A percentile compares a stretch with the other conserved stretches of the same genome.
These are phyloP conservation scores for Pseudogymnoascus sp. DNA, from an alignment of 2,329 filamentous ascomycete species.

Conservation along the genomic window DNA sequence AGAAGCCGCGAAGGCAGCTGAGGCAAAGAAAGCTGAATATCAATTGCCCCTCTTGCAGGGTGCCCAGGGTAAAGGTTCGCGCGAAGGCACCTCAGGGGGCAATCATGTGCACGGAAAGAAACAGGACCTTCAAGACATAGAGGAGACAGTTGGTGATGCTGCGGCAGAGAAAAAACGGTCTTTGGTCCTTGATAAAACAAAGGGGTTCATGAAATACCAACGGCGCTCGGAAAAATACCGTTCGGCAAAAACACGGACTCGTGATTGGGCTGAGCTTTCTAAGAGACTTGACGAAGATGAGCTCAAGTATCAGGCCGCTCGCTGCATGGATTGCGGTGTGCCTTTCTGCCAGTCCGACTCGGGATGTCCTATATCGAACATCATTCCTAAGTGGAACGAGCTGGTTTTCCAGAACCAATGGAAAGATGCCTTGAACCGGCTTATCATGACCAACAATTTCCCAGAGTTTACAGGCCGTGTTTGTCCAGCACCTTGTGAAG, in stretches of 20 bases:
- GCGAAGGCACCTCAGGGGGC: conserved; percentile 43
- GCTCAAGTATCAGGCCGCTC: conserved; percentile 91
- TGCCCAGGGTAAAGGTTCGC: conserved; percentile 41
- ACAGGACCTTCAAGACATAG: conserved; percentile 67
- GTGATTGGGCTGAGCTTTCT: conserved; percentile 90
- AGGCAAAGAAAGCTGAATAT: conserved; percentile 78
- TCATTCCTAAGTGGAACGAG: conserved; percentile 96
- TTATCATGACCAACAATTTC: conserved; percentile 98
- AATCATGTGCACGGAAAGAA: conserved; percentile 60
- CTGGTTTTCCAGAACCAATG: conserved; percentile 70
- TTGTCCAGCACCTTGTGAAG: conserved; percentile 92
- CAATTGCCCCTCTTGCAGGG: conserved; percentile 70
- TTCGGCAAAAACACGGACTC: conserved; percentile 70
- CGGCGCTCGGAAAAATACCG: conserved; percentile 92
- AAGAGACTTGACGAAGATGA: conserved; percentile 85
- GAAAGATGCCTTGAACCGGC: conserved; percentile 82
- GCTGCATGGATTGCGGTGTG: conserved; percentile 98
- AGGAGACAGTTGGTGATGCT: conserved; percentile 80
- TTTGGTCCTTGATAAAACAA: conserved; percentile 93
- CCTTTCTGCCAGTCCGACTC: conserved; percentile 97
- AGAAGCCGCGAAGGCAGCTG: conserved; percentile 76
- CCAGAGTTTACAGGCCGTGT: conserved; percentile 96
- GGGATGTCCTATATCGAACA: conserved; percentile 92
- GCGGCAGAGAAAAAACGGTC: conserved; percentile 84
- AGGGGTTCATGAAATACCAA: conserved; percentile 95